Evolutionary conservation across 139 green algal species (phyloP), one percentile per base, ranked within the genome.

Genomic region (Gonium pectorale): DNA sequence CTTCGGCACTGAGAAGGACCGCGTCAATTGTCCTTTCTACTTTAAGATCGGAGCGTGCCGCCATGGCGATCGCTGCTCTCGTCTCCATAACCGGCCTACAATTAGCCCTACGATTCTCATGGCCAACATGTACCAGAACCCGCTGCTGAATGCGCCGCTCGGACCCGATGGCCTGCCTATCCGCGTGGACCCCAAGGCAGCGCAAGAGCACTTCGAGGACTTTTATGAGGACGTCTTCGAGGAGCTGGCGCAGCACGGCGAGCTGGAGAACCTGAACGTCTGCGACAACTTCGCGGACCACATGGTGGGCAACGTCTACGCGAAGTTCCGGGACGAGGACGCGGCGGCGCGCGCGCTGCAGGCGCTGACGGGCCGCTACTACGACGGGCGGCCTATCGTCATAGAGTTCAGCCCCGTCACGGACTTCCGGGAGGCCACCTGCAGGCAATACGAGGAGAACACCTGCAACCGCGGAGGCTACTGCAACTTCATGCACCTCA

Each of bases 401-500:
- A 90, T 93, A 0, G 97, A 99, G 87, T 99, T 99, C 88, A 98
- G 94, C 2, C 97, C 97, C 11, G 97, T 99, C 2, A 99, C 97
- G 0, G 97, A 99, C 88, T 99, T 99, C 90, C 87, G 96, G 15
- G 97, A 99, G 88, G 93, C 95, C 27, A 98, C 96, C 0, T 99
- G 67, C 67, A n/a, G 96, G 29, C 97, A 99, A 91, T 99, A 99
- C 83, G 97, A 99, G 90, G 97, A 99, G 93, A 96, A 97, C 85
- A 98, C 91, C 27, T 99, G 97, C 94, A 96, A 94, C 66, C 92
- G 97, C 33, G 97, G 97, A 37, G 97, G 97, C 40, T 99, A 99
- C 90, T 99, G 97, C 93, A 99, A 99, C 90, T 99, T 99, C 92
- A 99, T 99, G 97, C 97, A 99, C 86, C 87, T 99, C 78, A 96